Percentiles rank a stretch among this genome's conserved stretches.
Evolutionary conservation across 768 basidiomycete genomes (phyloP).

Genomic region (Pleurotus citrinopileatus): DNA sequence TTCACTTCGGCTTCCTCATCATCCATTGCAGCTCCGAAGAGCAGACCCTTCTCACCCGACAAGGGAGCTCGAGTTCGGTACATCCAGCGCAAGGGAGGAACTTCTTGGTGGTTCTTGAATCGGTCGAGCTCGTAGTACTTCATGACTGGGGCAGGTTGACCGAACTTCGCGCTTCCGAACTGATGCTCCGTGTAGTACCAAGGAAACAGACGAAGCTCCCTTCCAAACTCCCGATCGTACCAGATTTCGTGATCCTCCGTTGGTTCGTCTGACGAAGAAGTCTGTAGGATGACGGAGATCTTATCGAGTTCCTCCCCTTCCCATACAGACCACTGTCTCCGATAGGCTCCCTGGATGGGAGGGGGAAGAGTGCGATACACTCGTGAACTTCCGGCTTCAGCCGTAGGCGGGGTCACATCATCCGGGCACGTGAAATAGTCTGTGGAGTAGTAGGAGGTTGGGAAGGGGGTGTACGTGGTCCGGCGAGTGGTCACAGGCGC

Average conservation of each 20-base stretch:
- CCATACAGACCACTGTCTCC: background rate
- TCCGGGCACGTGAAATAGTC: no score
- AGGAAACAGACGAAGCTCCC: background rate
- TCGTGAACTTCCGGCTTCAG: no score
- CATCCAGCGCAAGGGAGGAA: no score
- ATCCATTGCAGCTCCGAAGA: no score
- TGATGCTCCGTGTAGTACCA: background rate
- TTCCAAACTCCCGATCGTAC: background rate
- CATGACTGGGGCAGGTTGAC: no score
- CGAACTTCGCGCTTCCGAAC: no score
- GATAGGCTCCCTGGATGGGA: background rate
- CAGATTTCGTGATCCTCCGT: background rate
- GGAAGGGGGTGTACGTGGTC: background rate
- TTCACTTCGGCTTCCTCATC: no score
- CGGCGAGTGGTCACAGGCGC: background rate
- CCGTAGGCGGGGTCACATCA: no score
- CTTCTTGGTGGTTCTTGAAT: no score
- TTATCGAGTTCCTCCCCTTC: background rate
- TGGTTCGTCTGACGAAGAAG: background rate
- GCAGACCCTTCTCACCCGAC: no score
- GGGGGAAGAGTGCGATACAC: background rate
- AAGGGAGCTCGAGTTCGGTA: no score
- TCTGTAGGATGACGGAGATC: background rate
- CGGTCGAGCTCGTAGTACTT: background rate
- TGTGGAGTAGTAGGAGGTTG: no score